Percentiles rank a stretch among this genome's conserved stretches.
Conservation (phyloP, 306 rosid species). For the Dryas drummondii region DNA sequence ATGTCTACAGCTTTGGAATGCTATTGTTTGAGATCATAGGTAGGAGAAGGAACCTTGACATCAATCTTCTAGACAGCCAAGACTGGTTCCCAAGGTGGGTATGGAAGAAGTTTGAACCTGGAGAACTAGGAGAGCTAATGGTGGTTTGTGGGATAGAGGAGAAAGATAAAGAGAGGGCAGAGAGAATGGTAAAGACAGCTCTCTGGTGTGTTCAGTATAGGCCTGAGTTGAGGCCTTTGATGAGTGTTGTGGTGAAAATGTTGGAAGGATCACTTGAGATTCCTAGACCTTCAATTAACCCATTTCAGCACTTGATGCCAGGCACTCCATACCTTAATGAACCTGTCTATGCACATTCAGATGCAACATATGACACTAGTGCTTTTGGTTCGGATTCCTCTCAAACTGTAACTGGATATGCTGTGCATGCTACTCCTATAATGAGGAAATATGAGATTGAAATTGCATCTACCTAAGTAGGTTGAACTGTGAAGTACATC, state of each 20-base stretch:
- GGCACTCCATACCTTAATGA: neutral
- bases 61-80: constrained; percentile 22
- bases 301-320: constrained; percentile 35
- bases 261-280: constrained; percentile 52
- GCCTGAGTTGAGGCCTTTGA: constrained; percentile 40
- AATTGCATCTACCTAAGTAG: constrained; percentile 10
- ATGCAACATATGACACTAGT: neutral
- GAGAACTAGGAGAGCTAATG: constrained; percentile 16
- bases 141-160: constrained; percentile 35
- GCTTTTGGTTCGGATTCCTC: neutral
- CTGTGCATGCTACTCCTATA: constrained; percentile 17
- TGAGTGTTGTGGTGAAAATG: constrained; percentile 51
- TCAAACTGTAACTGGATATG: constrained; percentile 6
- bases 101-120: constrained; percentile 37
- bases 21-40: constrained; percentile 45
- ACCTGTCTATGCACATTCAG: neutral
- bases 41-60: constrained; percentile 39
- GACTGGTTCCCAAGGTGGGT: constrained; percentile 50
- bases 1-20: constrained; percentile 42
- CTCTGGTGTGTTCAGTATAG: constrained; percentile 43
- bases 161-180: constrained; percentile 28
- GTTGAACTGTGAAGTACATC: neutral
- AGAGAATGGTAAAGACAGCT: constrained; percentile 38
- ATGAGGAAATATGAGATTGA: constrained; percentile 31
- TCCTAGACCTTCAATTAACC: constrained; percentile 34